Conservation (phyloP, 345 rosid genomes). For the Lumnitzera littorea region DNA sequence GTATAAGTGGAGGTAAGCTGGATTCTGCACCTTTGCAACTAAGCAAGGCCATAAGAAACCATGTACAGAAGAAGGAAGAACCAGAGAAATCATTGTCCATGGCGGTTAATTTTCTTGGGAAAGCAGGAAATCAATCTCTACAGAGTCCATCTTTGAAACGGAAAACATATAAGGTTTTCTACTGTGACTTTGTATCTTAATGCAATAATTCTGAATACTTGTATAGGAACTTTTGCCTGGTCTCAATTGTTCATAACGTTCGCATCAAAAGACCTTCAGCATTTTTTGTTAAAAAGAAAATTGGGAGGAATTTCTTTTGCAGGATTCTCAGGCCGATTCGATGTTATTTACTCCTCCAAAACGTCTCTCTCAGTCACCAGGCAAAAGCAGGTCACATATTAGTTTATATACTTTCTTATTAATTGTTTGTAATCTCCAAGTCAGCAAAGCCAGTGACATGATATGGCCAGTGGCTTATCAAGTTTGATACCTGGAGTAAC, state of each 20-base stretch:
- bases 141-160: conserved; percentile 51
- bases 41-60: conserved; percentile 20
- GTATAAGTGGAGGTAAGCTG: conserved; percentile 27
- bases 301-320: conserved; percentile 8
- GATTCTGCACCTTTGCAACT: conserved; percentile 21
- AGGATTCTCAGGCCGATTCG: conserved; percentile 38
- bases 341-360: conserved; percentile 38
- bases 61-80: conserved; percentile 24
- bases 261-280: not conserved
- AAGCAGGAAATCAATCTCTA: conserved; percentile 23
- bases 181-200: not conserved
- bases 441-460: not conserved
- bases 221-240: not conserved
- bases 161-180: conserved; percentile 53
- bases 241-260: too few relatives aligned
- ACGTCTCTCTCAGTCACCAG: conserved; percentile 51
- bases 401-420: conserved; percentile 1
- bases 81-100: conserved; percentile 15
- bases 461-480: conserved; percentile 1
- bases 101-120: conserved; percentile 20
- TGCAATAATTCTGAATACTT: not conserved
- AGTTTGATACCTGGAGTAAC: too few relatives aligned
- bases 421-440: not conserved
- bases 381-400: conserved; percentile 45
- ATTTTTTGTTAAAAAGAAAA: not conserved